Evolutionary conservation across 2,329 filamentous ascomycete species (phyloP), one percentile per base, ranked within the genome.

Genomic region (Penicillium sp.): DNA sequence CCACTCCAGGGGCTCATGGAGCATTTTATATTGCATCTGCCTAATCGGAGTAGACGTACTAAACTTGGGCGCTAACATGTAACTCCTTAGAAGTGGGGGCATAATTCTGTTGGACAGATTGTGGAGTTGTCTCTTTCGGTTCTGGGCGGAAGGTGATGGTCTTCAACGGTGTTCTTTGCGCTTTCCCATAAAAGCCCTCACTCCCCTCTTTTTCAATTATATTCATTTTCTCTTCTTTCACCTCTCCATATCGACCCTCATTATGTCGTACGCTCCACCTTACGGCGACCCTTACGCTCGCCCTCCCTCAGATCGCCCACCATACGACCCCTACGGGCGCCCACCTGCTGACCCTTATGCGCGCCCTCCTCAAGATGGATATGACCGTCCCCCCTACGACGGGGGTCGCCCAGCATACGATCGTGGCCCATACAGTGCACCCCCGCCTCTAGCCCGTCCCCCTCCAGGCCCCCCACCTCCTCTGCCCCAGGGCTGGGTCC

Each of bases 401-500:
- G 58, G 60, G 40, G 69, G 71, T 33, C 73, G 76, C 57, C 71
- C 72, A 17, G 72, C 72, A 37, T 73, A 71, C 62, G 59, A 61
- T 41, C 56, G 55, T 48, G 63, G 55, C 15, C 59, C 53, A 57
- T 67, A 63, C 67, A 67, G 62, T 25, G 60, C 64, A 25, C 69
- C 72, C 17, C 64, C 68, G 5, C 63, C 69, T 9, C 62, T 63
- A 35, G 58, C 67, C 23, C 70, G 69, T 3, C 74, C 72, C 29
- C 74, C 71, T 17, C 64, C 68, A 4, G 71, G 71, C 50, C 76
- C 75, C 65, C 81, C 86, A 25, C 77, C 82, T 59, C 69, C 71
- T 19, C 76, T 88, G 62, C 80, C 86, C 25, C 68, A 78, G 50
- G 86, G 86, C 63, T 89, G 87, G 86, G 75, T 78, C 29, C 78